These are phyloP conservation scores for Fusarium brevicatenulatum DNA, from an alignment of 2,329 filamentous ascomycete genomes.

Conservation along the genomic window DNA sequence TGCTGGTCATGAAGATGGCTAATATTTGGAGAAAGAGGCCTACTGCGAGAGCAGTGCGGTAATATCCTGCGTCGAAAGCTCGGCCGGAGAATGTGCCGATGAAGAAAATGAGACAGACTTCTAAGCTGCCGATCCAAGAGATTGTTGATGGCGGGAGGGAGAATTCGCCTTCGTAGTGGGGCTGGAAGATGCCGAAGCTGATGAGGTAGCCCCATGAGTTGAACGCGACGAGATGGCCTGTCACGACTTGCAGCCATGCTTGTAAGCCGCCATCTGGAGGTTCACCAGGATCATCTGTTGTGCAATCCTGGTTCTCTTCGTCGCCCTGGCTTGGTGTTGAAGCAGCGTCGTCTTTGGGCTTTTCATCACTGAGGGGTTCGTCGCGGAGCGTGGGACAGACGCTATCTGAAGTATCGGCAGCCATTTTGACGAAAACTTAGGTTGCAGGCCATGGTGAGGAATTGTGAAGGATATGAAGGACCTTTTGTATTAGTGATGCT, in stretches of 20 bases:
- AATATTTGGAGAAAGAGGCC: conserved; percentile 56
- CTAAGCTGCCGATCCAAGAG: conserved; percentile 61
- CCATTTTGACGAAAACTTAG: neutral
- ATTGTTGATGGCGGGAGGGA: conserved; percentile 50
- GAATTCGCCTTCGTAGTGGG: conserved; percentile 51
- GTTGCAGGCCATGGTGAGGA: neutral
- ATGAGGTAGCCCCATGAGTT: conserved; percentile 54
- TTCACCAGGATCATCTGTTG: neutral
- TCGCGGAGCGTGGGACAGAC: conserved; percentile 18
- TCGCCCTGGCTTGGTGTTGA: conserved; percentile 5
- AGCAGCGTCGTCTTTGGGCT: conserved; percentile 12
- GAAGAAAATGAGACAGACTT: conserved; percentile 56
- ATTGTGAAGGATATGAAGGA: neutral
- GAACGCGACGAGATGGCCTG: conserved; percentile 51
- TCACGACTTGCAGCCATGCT: conserved; percentile 54
- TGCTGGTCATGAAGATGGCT: conserved; percentile 58
- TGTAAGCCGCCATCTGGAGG: conserved; percentile 51
- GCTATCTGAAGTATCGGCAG: neutral
- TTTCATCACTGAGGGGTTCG: conserved; percentile 5
- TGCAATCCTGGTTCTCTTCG: neutral
- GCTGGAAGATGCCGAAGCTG: conserved; percentile 53
- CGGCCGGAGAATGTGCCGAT: conserved; percentile 55
- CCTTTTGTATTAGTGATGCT: conserved; percentile 17
- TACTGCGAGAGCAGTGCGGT: conserved; percentile 45
- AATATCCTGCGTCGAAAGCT: conserved; percentile 55